Base-by-base conservation (phyloP, 1,139 yeast species). In the Taphrina deformans region DNA sequence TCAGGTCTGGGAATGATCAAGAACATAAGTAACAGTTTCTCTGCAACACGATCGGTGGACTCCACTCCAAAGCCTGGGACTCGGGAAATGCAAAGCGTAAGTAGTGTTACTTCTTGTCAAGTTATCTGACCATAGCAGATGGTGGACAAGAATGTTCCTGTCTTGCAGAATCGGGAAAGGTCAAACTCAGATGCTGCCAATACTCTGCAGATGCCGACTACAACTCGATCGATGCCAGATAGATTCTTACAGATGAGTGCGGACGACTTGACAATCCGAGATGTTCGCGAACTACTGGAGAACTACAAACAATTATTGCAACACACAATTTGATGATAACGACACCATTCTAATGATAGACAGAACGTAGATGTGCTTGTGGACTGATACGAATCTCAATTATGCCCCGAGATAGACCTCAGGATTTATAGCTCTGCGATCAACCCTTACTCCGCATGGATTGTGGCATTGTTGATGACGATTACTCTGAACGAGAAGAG, bases 271-370 rank as follows among this genome's bases (percentile, higher is more conserved):
- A 61, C 51, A 16, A 27, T 61, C 16, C 33, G 53, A 10, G 65
- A 61, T 21, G 65, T 61, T 12, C 41, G 46, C 27, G 65, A 38
- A 29, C 35, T 61, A 12, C 46, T 61, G 16, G 59, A 44, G 53
- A 48, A 41, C 24, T 61, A 61, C 53, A 61, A 61, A 53, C 29
- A 18, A 38, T 16, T 61, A n/a, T 44, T 21, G n/a, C 48, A 44
- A n/a, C 48, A 21, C 3, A 18, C 48, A 23, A 10, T 3, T 21
- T 44, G 48, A 44, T 44, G 26, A 44, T 44, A 23, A 44, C 16
- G 21, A 38, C 21, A 38, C n/a, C 6, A 14, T 7, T 14, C 6
- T 38, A 38, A 14, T 29, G 33, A 29, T 29, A 29, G 33, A 29
- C 33, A 29, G 9, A 29, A n/a, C n/a, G n/a, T n/a, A n/a, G n/a